These are phyloP conservation scores for Paraphoma sp. DNA, from an alignment of 2,329 filamentous ascomycete species.

Conservation along the genomic window DNA sequence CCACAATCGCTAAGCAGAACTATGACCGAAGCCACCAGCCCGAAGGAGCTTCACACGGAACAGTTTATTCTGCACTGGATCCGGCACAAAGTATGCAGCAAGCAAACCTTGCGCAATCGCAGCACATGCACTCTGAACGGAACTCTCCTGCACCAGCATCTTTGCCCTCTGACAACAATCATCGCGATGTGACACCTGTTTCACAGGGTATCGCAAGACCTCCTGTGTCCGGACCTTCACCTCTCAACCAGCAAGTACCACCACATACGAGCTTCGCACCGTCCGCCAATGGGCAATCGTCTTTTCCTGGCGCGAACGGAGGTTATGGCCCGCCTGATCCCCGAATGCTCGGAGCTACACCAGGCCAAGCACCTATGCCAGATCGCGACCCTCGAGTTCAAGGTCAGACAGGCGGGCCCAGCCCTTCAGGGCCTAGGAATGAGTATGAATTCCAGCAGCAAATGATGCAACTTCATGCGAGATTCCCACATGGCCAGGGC, in stretches of 20 bases:
- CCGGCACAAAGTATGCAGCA: slow-evolving; percentile 10
- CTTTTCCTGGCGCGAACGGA: slow-evolving; percentile 9
- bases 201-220: background rate
- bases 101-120: slow-evolving; percentile 1
- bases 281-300: slow-evolving; percentile 6
- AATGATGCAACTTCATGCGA: slow-evolving; percentile 39
- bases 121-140: slow-evolving; percentile 1
- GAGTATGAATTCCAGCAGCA: slow-evolving; percentile 41
- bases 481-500: slow-evolving; percentile 49
- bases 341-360: slow-evolving; percentile 10
- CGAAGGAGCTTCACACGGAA: slow-evolving; percentile 4
- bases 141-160: slow-evolving; percentile 3
- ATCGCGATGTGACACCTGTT: background rate
- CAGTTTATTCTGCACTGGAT: slow-evolving; percentile 15
- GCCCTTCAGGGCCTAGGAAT: slow-evolving; percentile 22
- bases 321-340: slow-evolving; percentile 14
- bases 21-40: slow-evolving; percentile 16
- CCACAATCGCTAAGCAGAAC: slow-evolving; percentile 6
- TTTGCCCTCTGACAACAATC: slow-evolving; percentile 5
- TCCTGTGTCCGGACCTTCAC: background rate
- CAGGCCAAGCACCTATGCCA: slow-evolving; percentile 12
- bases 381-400: slow-evolving; percentile 21
- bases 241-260: background rate
- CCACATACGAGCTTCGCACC: slow-evolving; percentile 5
- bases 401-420: slow-evolving; percentile 12